A percentile compares a stretch with the other conserved stretches of the same genome.
Conservation (phyloP, 2,329 filamentous ascomycete species). For the Talaromyces sp. region DNA sequence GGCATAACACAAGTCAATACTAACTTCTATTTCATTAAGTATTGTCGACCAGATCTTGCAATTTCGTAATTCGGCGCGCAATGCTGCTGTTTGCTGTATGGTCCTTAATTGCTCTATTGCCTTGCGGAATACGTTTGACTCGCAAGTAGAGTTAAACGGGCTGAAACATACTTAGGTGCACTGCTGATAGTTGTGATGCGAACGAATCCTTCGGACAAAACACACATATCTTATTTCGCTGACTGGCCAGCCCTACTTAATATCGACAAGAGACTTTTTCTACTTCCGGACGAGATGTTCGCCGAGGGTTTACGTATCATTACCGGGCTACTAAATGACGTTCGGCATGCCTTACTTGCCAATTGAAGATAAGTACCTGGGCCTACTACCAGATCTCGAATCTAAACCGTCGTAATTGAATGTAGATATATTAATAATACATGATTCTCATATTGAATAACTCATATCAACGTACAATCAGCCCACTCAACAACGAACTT, state of each 20-base stretch:
- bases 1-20: too few relatives aligned
- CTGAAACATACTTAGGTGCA: not conserved
- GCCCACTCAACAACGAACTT: constrained; percentile 12
- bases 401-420: not conserved
- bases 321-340: too few relatives aligned
- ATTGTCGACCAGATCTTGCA: not conserved
- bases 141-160: not conserved
- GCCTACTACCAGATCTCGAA: not conserved
- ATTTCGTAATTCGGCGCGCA: not conserved
- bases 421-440: not conserved
- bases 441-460: not conserved
- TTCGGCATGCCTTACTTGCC: not conserved
- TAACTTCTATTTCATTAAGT: not conserved
- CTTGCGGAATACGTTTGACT: not conserved
- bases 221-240: not conserved
- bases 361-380: not conserved
- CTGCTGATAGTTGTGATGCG: not conserved
- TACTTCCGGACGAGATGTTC: too few relatives aligned
- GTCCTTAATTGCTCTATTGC: not conserved
- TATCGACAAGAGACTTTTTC: not conserved
- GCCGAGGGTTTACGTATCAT: too few relatives aligned
- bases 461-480: not conserved
- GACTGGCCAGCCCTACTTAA: not conserved
- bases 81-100: not conserved
- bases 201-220: not conserved